Base-by-base conservation (phyloP, 1,284 basidiomycete genomes). In the Rhodotorula sp. region DNA sequence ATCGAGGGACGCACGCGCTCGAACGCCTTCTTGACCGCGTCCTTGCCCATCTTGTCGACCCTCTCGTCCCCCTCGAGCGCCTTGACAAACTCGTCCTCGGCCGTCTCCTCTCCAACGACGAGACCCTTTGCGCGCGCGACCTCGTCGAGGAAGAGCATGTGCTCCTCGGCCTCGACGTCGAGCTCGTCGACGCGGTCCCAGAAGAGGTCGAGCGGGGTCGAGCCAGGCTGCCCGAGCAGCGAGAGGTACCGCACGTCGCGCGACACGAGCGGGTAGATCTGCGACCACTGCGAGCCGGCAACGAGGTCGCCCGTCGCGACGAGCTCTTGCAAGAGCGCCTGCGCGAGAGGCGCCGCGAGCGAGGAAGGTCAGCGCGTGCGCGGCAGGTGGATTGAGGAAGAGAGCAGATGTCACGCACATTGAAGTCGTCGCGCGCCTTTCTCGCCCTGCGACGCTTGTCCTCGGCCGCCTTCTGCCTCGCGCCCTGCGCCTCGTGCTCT, bases 151-250 rank as follows among this genome's bases (percentile, higher is more conserved):
- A 86, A 73, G 14, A 83, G 84, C 41, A 91, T 88, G 77, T 91
- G 90, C 41, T 85, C 85, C 74, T 96, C 93, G 17, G 97, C 86
- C 75, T 89, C 87, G 78, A 93, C 89, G 77, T 93, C 92, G 7
- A 97, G 85, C 53, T 86, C 86, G 81, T 99, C 96, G 54, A 97
- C 89, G 8, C 87, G 81, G 80, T 99, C 96, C 92, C 93, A 97
- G 83, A 97, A 99, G 16, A 99, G 86, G 76, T 99, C 96, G 54
- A 99, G 85, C 1, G 96, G 93, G 74, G 91, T 41, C 4, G 92
- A 96, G 21, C 97, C 97, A 7, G 92, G 90, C 7, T 25, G 55
- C 2, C 94, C 95, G 10, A 97, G 87, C 80, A 97, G 87, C 70
- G 87, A 85, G 46, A 89, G 84, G 82, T 97, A 97, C n/a, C 93